Base-by-base conservation (phyloP, 129 eudicot genomes). In the Cynara cardunculus region DNA sequence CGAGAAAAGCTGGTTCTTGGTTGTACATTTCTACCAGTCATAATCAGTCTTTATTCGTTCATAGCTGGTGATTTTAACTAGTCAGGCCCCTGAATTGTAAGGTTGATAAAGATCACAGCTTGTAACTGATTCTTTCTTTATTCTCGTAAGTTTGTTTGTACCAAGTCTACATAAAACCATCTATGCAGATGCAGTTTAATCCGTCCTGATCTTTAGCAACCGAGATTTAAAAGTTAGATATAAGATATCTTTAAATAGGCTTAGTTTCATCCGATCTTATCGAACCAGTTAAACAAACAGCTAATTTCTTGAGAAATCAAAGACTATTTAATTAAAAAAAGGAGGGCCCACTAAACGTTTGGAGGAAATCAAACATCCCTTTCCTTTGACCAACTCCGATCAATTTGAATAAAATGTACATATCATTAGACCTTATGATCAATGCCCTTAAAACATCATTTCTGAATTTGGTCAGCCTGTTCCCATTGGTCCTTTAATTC, bases 391-490 rank as follows among this genome's bases (percentile, higher is more conserved):
- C 59, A 72, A 24, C 30, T 72, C 10, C 27, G 2, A 34, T 71
- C 56, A 72, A 56, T 35, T 72, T 25, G 44, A 69, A 69, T 69
- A 28, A 44, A 56, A 56, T 56, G 65, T 19, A 56, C 65, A 56
- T 24, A 56, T 56, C 65, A 56, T 56, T 18, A 5, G 24, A 56
- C 65, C 65, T 56, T 56, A 18, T 49, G 62, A 49, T 49, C 18
- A 49, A 49, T n/a, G 24, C 65, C 65, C 24, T 56, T 56, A 18
- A 56, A 56, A 11, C 53, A 41, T 41, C 53, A 11, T 41, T 41
- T 41, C 3, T 24, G 25, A 28, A 69, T 27, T 72, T 19, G 76
- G 76, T 72, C 76, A 32, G 76, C 76, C n/a, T 72, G 76, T 72
- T 72, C 76, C 61, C 76, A 72, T 37, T 72, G 76, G 76, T 37